A percentile compares a stretch with the other conserved stretches of the same genome.
Evolutionary conservation across 2,329 filamentous ascomycete species (phyloP).

Genomic region (Trichoderma sp.): DNA sequence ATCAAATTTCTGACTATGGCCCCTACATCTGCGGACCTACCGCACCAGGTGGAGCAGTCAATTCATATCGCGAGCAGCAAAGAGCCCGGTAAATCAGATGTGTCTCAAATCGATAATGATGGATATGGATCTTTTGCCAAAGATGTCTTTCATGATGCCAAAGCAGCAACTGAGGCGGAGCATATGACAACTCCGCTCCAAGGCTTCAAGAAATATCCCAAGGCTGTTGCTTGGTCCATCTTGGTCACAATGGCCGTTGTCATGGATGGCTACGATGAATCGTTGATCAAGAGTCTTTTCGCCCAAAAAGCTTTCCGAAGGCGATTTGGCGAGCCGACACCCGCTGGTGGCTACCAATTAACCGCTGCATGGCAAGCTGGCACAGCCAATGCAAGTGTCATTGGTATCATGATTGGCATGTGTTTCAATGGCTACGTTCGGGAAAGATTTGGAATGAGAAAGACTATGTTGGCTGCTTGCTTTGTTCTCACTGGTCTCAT

Average conservation of each 20-base stretch:
- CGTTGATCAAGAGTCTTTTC: constrained; percentile 37
- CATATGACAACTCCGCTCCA: background rate
- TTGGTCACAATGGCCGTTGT: constrained; percentile 41
- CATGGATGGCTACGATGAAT: constrained; percentile 46
- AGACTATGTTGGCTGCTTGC: constrained; percentile 41
- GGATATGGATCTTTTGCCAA: background rate
- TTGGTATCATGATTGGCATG: background rate
- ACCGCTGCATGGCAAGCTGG: background rate
- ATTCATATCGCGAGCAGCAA: background rate
- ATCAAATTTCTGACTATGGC: background rate
- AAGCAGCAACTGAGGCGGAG: background rate
- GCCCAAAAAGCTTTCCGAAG: constrained; percentile 31
- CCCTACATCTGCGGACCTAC: background rate
- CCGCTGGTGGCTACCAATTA: background rate
- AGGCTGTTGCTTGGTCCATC: constrained; percentile 41
- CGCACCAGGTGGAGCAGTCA: background rate
- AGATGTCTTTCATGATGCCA: background rate
- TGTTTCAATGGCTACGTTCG: background rate
- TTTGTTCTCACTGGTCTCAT: constrained; percentile 42
- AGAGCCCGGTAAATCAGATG: background rate
- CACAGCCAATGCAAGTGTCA: background rate
- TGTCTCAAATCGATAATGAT: background rate
- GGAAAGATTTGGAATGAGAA: constrained; percentile 41
- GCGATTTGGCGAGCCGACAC: background rate
- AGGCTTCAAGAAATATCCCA: constrained; percentile 35